Base-by-base conservation (phyloP, 106 monocot species). In the Dendrobium officinale region DNA sequence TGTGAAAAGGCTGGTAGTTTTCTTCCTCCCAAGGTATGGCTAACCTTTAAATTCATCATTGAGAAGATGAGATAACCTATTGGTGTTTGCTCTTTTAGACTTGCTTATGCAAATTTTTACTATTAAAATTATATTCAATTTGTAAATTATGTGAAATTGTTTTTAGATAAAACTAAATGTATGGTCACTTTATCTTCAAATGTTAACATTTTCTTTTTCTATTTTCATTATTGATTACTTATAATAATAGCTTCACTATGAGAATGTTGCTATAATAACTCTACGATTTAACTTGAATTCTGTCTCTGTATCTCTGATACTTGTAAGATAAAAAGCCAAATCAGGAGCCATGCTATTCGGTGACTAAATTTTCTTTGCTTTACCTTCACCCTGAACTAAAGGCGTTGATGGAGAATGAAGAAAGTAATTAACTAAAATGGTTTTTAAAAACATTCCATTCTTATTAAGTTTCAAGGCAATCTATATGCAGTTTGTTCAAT, bases 1-100 rank as follows among this genome's bases (percentile, higher is more conserved):
- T 99, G 92, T 84, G 98, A 99, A 80, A 99, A 95, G 81, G 95
- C 98, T 27, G 95, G 95, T 19, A 85, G 40, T 80, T 61, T 81
- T 83, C 77, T 95, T 66, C 98, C 98, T 70, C 91, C 98, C 0
- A 95, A 95, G 95, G 98, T 99, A 88, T 81, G 44, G 19, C 19
- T 74, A 74, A 19, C 19, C 42, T 74, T 11, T 70, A 9, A 70
- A 37, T 70, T 70, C 37, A 33, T 4, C 0, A 33, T 70, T 15
- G 31, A 29, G 37, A 70, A 70, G 10, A 31, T 70, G 13, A 29
- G 3, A 33, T 4, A 33, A 37, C 33, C 70, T 61, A 61, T 61
- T 51, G 9, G 1, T n/a, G 61, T 5, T 22, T 61, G 20, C n/a
- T 61, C 61, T 4, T 61, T 61, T 22, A 22, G 61, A 61, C 61